These are phyloP conservation scores for Phlebiopsis gigantea DNA, from an alignment of 768 basidiomycete species.

Conservation along the genomic window DNA sequence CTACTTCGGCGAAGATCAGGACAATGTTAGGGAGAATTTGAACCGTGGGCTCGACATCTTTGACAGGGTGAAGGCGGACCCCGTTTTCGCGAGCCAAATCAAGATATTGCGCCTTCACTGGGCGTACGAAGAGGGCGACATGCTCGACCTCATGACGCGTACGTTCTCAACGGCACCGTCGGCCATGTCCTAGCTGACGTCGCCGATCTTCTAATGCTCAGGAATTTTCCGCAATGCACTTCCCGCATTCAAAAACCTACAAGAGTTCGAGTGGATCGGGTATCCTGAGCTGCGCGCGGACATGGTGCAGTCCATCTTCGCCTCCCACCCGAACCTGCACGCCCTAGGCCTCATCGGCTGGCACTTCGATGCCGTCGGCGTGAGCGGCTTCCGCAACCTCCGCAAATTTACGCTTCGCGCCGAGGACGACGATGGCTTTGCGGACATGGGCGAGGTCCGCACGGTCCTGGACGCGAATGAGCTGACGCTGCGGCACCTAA, in stretches of 20 bases:
- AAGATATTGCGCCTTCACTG: conserved; percentile 60
- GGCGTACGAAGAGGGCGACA: conserved; percentile 66
- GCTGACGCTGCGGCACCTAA: conserved; percentile 51
- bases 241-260: conserved; percentile 54
- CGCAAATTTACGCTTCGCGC: conserved; percentile 64
- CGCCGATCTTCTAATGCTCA: conserved; percentile 16
- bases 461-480: conserved; percentile 58
- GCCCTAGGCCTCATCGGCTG: conserved; percentile 63
- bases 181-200: background rate
- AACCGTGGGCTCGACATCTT: conserved; percentile 63
- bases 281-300: conserved; percentile 68
- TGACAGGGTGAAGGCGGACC: conserved; percentile 59
- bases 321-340: conserved; percentile 47
- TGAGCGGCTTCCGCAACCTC: conserved; percentile 52
- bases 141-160: conserved; percentile 57
- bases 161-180: conserved; percentile 17
- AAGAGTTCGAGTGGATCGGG: conserved; percentile 74
- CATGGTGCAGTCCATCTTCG: conserved; percentile 54
- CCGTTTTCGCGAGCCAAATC: conserved; percentile 53
- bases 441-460: conserved; percentile 64
- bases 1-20: conserved; percentile 57
- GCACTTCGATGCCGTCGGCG: conserved; percentile 70
- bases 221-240: conserved; percentile 60
- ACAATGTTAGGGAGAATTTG: conserved; percentile 39
- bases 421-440: conserved; percentile 67